These are phyloP conservation scores for Trypanosoma avium DNA, from an alignment of 208 protist species.

Conservation along the genomic window DNA sequence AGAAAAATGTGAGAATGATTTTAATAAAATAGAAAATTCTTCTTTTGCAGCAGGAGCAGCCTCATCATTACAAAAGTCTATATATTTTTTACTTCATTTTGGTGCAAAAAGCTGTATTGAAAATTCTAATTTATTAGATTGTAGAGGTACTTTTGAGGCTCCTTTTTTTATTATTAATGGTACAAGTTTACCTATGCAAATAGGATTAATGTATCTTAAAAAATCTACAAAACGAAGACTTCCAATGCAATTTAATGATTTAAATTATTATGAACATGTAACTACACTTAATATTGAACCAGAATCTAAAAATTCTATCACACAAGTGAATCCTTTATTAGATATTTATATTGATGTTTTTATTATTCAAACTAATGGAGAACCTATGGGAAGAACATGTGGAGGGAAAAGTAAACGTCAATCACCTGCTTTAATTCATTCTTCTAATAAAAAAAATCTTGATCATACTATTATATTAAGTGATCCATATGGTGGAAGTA, in stretches of 20 bases:
- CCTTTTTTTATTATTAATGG: slow-evolving; percentile 57
- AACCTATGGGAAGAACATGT: slow-evolving; percentile 21
- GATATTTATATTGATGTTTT: slow-evolving; percentile 58
- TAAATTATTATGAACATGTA: slow-evolving; percentile 37
- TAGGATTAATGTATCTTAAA: slow-evolving; percentile 40
- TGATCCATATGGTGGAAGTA: slow-evolving; percentile 27
- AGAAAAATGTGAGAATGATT: too few relatives aligned
- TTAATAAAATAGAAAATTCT: slow-evolving; percentile 21
- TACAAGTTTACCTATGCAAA: slow-evolving; percentile 48
- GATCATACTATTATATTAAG: slow-evolving; percentile 21
- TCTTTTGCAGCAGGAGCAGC: slow-evolving; percentile 18
- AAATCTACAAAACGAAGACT: slow-evolving; percentile 21
- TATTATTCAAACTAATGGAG: slow-evolving; percentile 57
- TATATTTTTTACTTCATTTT: slow-evolving; percentile 54
- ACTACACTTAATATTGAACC: slow-evolving; percentile 32
- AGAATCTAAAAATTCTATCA: slow-evolving; percentile 36
- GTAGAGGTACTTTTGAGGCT: slow-evolving; percentile 40
- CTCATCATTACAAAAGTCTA: slow-evolving; percentile 18
- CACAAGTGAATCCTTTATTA: slow-evolving; percentile 63
- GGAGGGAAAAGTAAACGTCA: neutral
- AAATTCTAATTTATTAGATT: slow-evolving; percentile 31
- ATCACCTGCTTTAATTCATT: slow-evolving; percentile 25
- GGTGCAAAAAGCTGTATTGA: slow-evolving; percentile 2
- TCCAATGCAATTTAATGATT: slow-evolving; percentile 37
- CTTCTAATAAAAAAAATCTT: slow-evolving; percentile 19